Conservation (phyloP, 2,329 filamentous ascomycete genomes). For the Fusarium brevicatenulatum region DNA sequence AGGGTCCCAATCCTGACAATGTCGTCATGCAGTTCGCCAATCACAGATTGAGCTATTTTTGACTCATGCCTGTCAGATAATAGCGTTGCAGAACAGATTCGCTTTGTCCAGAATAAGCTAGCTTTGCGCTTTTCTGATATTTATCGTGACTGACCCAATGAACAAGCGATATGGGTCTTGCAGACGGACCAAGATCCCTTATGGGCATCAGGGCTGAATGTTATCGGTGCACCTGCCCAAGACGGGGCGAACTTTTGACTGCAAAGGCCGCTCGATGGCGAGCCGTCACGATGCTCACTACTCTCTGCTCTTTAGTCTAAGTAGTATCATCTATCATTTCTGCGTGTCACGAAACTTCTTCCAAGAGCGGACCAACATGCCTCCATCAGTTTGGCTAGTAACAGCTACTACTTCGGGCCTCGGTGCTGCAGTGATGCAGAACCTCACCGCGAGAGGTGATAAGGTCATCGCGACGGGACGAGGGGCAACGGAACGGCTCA, state of each 20-base stretch:
- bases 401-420: slow-evolving; percentile 14
- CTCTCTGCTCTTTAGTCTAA: neutral
- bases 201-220: neutral
- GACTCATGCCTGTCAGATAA: slow-evolving; percentile 3
- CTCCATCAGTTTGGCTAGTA: slow-evolving; percentile 4
- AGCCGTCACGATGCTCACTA: neutral
- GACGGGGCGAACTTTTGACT: neutral
- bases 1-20: neutral
- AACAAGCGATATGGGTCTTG: neutral
- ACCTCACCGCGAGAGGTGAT: neutral
- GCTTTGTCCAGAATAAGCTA: neutral
- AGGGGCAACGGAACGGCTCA: neutral
- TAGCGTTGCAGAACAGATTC: neutral
- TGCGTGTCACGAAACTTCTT: rapidly evolving
- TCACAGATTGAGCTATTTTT: neutral
- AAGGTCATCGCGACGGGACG: slow-evolving; percentile 4
- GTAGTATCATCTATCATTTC: neutral
- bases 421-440: slow-evolving; percentile 9
- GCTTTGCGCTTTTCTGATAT: slow-evolving; percentile 1
- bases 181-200: neutral
- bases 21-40: neutral
- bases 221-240: neutral
- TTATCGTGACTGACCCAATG: neutral
- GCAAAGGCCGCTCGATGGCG: rapidly evolving
- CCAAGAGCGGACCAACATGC: neutral